phyloP scores from a whole-genome alignment of 768 basidiomycete genomes.

The Austroboletus eburneus region DNA sequence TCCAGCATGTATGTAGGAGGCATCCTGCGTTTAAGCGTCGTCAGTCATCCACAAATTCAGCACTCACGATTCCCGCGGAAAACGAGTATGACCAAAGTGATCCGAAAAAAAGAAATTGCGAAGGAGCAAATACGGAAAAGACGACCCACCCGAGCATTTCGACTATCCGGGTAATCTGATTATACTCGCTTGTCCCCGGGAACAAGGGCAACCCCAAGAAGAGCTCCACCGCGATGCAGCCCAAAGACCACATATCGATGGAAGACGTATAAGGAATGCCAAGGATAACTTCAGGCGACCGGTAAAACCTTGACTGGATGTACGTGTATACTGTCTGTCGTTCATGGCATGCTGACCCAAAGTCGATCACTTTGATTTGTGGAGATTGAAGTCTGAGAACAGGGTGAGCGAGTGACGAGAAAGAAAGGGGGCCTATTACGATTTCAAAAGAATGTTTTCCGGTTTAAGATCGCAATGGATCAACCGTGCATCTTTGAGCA shows the following conservation, averaged over 20 bases:
- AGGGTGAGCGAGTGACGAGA: not conserved
- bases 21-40: slow-evolving; percentile 44
- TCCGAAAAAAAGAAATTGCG: not conserved
- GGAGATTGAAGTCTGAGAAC: slow-evolving; percentile 82
- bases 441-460: slow-evolving; percentile 96
- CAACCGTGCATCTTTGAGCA: slow-evolving; percentile 91
- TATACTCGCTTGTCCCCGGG: slow-evolving; percentile 99
- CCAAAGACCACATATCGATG: slow-evolving; percentile 99
- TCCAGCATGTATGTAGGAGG: slow-evolving; percentile 94
- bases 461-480: slow-evolving; percentile 99
- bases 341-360: slow-evolving; percentile 98
- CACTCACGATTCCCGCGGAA: not conserved
- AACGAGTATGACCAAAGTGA: not conserved
- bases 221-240: slow-evolving; percentile 97
- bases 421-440: slow-evolving; percentile 41
- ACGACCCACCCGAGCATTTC: slow-evolving; percentile 93
- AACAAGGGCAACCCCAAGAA: slow-evolving; percentile 96
- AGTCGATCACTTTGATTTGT: slow-evolving; percentile 98
- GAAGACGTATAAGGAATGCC: slow-evolving; percentile 91
- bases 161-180: slow-evolving; percentile 93
- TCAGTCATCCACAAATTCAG: not conserved
- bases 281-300: slow-evolving; percentile 94
- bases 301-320: slow-evolving; percentile 98
- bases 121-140: not conserved
- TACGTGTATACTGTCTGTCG: slow-evolving; percentile 99